Conservation (phyloP, 257 asterid species). For the Schizonepeta tenuifolia region DNA sequence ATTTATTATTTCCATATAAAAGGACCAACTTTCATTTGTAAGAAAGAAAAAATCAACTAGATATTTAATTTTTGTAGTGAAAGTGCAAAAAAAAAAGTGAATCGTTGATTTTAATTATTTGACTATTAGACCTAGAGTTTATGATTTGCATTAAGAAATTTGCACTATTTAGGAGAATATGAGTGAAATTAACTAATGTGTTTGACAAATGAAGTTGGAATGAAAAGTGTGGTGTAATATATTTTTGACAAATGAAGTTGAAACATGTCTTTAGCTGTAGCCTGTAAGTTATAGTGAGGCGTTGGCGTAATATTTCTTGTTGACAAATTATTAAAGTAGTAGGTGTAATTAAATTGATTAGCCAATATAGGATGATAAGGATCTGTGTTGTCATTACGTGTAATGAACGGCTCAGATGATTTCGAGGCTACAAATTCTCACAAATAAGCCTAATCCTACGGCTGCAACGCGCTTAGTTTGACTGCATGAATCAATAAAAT, state of each 20-base stretch:
- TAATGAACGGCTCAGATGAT: conserved; percentile 22
- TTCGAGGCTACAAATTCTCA: background rate
- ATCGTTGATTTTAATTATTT: background rate
- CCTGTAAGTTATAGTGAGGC: background rate
- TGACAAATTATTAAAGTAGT: background rate
- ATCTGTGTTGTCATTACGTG: conserved; percentile 36
- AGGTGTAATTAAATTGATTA: background rate
- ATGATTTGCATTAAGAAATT: background rate
- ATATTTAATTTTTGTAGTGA: no score
- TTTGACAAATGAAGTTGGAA: background rate
- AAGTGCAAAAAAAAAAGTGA: no score
- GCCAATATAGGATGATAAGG: conserved; percentile 27
- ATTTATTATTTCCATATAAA: no score
- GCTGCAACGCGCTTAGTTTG: conserved; percentile 13
- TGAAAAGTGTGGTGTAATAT: background rate
- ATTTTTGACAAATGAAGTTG: background rate
- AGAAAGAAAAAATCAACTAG: no score
- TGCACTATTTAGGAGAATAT: no score
- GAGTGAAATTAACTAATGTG: no score
- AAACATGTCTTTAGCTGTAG: background rate
- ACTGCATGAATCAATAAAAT: background rate
- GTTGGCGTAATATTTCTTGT: background rate
- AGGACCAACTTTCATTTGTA: no score
- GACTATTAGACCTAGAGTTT: background rate
- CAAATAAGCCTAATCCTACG: conserved; percentile 13